phyloP scores from a whole-genome alignment of 2,329 filamentous ascomycete genomes.

The Monilinia aucupariae region DNA sequence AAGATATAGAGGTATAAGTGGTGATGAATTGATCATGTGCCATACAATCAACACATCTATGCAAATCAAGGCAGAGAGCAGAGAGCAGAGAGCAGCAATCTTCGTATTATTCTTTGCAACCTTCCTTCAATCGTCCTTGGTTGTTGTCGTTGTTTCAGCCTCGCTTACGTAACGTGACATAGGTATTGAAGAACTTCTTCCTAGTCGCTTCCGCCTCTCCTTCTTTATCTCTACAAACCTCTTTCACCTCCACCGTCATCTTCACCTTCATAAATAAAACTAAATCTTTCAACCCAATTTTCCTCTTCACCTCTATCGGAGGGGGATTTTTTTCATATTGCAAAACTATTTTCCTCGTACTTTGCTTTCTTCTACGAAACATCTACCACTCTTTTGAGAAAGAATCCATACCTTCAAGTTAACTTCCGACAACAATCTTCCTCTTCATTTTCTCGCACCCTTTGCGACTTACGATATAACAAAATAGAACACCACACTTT shows the following conservation, averaged over 20 bases:
- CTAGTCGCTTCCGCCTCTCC: background rate
- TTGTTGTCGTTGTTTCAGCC: background rate
- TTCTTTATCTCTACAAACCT: conserved; percentile 1
- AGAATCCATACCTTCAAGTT: conserved; percentile 6
- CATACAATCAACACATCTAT: too few species aligned
- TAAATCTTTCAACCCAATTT: background rate
- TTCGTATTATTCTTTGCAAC: too few species aligned
- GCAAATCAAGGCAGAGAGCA: too few species aligned
- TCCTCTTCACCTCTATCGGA: background rate
- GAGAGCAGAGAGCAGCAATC: too few species aligned
- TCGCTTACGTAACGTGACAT: background rate
- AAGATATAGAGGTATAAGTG: too few species aligned
- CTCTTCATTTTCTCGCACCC: background rate
- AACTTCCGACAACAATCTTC: conserved; percentile 1
- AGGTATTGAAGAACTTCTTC: background rate
- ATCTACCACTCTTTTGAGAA: conserved; percentile 1
- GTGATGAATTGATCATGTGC: too few species aligned
- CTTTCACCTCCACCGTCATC: background rate
- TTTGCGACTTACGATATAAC: conserved; percentile 7
- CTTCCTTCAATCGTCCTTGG: too few species aligned
- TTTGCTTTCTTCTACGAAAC: background rate
- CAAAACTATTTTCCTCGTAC: background rate
- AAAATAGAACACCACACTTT: background rate
- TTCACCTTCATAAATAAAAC: background rate
- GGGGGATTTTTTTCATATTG: background rate